phyloP scores from a whole-genome alignment of 345 rosid genomes.

The Linum trigynum region DNA sequence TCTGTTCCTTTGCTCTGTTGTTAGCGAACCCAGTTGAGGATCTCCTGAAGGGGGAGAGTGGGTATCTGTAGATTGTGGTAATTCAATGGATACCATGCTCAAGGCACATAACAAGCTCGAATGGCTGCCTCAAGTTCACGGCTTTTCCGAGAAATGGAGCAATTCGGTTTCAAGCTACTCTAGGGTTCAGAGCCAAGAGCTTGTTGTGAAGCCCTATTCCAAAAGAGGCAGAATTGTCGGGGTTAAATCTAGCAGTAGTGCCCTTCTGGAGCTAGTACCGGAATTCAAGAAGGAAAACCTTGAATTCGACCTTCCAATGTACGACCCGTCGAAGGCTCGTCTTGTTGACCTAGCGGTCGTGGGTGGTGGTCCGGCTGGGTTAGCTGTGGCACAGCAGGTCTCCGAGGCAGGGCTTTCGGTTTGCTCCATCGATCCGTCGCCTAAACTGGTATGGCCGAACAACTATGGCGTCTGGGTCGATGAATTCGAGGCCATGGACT shows the following conservation, averaged over 20 bases:
- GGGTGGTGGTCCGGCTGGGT: slow-evolving; percentile 98
- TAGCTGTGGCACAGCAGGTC: slow-evolving; percentile 93
- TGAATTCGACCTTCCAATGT: slow-evolving; percentile 76
- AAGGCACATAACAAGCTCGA: slow-evolving; percentile 65
- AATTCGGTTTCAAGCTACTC: slow-evolving; percentile 22
- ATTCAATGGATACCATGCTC: slow-evolving; percentile 66
- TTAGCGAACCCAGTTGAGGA: slow-evolving; percentile 14
- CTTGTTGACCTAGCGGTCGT: slow-evolving; percentile 84
- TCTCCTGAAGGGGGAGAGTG: background rate
- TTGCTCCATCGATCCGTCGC: slow-evolving; percentile 82
- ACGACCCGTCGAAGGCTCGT: slow-evolving; percentile 47
- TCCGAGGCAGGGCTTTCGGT: slow-evolving; percentile 91
- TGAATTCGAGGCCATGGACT: slow-evolving; percentile 94
- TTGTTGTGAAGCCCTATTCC: slow-evolving; percentile 33
- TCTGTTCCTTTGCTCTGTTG: slow-evolving; percentile 1
- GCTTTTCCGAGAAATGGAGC: slow-evolving; percentile 38
- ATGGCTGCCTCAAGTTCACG: slow-evolving; percentile 49
- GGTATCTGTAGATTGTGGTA: slow-evolving; percentile 4
- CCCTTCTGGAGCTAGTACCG: slow-evolving; percentile 86
- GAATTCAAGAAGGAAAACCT: slow-evolving; percentile 82
- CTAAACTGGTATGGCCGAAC: slow-evolving; percentile 92
- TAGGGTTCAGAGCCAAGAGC: slow-evolving; percentile 27
- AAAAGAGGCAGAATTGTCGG: slow-evolving; percentile 26
- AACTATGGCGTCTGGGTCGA: slow-evolving; percentile 99
- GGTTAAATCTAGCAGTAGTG: slow-evolving; percentile 38